Conservation (phyloP, 1,139 yeast genomes). For the Candida gigantensis region DNA sequence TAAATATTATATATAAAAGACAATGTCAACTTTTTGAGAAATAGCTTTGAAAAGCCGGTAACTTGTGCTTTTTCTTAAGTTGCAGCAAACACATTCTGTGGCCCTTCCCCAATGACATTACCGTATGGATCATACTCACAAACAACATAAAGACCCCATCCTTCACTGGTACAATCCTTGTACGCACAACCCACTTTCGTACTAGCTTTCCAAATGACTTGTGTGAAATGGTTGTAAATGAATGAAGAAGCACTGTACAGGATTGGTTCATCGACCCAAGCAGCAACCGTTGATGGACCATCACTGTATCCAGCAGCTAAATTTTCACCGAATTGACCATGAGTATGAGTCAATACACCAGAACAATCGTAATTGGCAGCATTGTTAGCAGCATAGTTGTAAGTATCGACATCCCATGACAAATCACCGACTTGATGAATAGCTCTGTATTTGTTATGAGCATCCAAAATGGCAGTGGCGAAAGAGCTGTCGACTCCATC, state of each 20-base stretch:
- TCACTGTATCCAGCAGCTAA: slow-evolving; percentile 71
- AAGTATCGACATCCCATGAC: slow-evolving; percentile 64
- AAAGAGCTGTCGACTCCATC: slow-evolving; percentile 28
- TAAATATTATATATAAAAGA: no score
- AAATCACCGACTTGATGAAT: slow-evolving; percentile 58
- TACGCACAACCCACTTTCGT: slow-evolving; percentile 76
- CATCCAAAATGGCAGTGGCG: slow-evolving; percentile 37
- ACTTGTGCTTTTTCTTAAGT: no score
- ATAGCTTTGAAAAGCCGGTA: no score
- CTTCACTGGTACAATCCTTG: slow-evolving; percentile 46
- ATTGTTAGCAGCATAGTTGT: slow-evolving; percentile 66
- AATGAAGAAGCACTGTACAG: slow-evolving; percentile 44
- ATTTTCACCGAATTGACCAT: slow-evolving; percentile 84
- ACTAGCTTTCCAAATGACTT: slow-evolving; percentile 77
- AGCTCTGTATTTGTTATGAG: slow-evolving; percentile 60
- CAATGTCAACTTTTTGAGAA: no score
- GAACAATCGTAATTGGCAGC: slow-evolving; percentile 73
- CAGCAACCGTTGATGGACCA: slow-evolving; percentile 62
- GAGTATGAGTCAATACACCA: slow-evolving; percentile 70
- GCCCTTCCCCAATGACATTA: slow-evolving; percentile 49
- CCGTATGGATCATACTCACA: slow-evolving; percentile 59
- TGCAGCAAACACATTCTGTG: slow-evolving; percentile 48
- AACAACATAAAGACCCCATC: slow-evolving; percentile 52
- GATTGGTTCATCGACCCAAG: slow-evolving; percentile 74
- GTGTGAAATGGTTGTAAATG: slow-evolving; percentile 76